Evolutionary conservation across 2,329 filamentous ascomycete species (phyloP), one percentile per base, ranked within the genome.

Genomic region (Diaporthe citrichinensis): DNA sequence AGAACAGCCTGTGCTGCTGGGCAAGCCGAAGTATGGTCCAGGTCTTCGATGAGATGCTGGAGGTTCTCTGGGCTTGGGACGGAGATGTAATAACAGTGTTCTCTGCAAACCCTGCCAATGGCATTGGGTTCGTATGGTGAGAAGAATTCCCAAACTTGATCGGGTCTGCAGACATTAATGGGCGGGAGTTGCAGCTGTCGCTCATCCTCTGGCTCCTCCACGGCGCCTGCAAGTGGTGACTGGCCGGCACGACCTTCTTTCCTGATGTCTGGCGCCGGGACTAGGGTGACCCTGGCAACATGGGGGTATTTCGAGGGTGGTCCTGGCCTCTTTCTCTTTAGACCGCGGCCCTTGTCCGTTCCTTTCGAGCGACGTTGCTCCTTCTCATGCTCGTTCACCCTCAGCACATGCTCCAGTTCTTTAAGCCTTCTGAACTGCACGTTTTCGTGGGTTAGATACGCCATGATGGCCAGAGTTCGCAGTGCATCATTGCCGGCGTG

Each of bases 401-500:
- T 6, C 10, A 65, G 61, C 2, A 49, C 20, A 34, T 65, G 4
- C 28, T 65, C 61, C 4, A 65, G 41, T 7, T 49, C 10, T 31
- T 34, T n/a, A 4, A 49, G 1, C 14, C 61, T 46, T 7, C 41
- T 7, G 20, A 25, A 65, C 8, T 34, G 7, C 17, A 49, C 61
- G 14, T 65, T 17, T 8, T 65, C 41, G 41, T 65, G 25, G 4
- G 41, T 49, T 1, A 65, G 25, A 9, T 25, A 65, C 14, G 4
- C 25, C 41, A 65, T 23, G 7, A 49, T 49, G 41, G 41, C 61
- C 2, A 65, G 9, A 8, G 61, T 46, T 20, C 61, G 39, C 0
- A 49, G 28, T 15, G 61, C 41, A 25, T 65, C 61, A 15, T 65
- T 65, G 5, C 61, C 61, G 14, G 61, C 61, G 28, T 65, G 61